A percentile compares a stretch with the other conserved stretches of the same genome.
phyloP scores from a whole-genome alignment of 345 rosid genomes.

The Mercurialis annua region DNA sequence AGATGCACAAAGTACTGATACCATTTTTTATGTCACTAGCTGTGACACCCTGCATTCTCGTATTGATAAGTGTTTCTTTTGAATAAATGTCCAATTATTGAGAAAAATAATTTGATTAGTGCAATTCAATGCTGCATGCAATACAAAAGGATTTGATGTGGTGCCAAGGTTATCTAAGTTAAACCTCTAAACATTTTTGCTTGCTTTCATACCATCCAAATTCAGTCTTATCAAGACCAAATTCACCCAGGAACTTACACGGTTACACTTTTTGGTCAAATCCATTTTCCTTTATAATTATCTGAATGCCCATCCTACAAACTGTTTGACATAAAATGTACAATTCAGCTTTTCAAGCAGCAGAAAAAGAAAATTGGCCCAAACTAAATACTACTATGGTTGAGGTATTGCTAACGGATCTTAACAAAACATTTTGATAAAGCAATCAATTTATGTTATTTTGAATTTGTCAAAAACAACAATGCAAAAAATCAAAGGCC shows the following conservation, averaged over 20 bases:
- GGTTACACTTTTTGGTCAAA: too few relatives aligned
- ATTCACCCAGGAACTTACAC: too few relatives aligned
- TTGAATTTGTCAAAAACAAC: not conserved
- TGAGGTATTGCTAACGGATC: not conserved
- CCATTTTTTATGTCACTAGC: constrained; percentile 65
- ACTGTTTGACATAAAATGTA: not conserved
- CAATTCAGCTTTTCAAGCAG: not conserved
- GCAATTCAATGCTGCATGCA: too few relatives aligned
- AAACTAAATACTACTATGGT: not conserved
- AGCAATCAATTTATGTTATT: not conserved
- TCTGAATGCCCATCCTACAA: not conserved
- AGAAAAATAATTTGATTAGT: too few relatives aligned
- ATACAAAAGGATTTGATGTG: too few relatives aligned
- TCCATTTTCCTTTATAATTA: too few relatives aligned
- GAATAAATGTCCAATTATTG: too few relatives aligned
- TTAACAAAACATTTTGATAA: not conserved
- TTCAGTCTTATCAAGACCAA: too few relatives aligned
- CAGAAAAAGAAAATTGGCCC: not conserved
- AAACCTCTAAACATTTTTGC: too few relatives aligned
- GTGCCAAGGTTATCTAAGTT: too few relatives aligned
- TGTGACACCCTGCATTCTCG: constrained; percentile 62
- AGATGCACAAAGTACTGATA: constrained; percentile 83
- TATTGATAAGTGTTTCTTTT: too few relatives aligned
- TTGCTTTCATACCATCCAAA: too few relatives aligned
- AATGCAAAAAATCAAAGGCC: not conserved